Conservation (phyloP, 495 filamentous ascomycete genomes). For the Aspergillus taichungensis region DNA sequence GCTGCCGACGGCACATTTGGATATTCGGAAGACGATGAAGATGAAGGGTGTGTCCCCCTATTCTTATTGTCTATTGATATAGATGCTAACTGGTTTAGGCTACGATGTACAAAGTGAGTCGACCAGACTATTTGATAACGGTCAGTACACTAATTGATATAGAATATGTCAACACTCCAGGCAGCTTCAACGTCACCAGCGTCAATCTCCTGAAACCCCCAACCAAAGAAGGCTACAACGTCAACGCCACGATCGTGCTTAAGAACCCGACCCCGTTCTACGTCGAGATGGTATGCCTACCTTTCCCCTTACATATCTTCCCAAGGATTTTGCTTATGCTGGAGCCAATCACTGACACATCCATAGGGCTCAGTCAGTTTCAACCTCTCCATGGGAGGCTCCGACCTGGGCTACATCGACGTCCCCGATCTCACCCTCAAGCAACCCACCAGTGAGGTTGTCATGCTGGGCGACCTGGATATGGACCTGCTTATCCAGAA, state of each 20-base stretch:
- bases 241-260: constrained; percentile 22
- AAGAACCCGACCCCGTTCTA: constrained; percentile 16
- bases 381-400: constrained; percentile 18
- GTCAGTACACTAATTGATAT: not conserved
- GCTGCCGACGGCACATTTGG: constrained; percentile 19
- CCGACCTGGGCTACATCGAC: constrained; percentile 18
- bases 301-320: not conserved
- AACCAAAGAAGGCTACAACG: constrained; percentile 18
- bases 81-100: constrained; percentile 6
- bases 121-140: not conserved
- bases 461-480: constrained; percentile 15
- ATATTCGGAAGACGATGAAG: constrained; percentile 21
- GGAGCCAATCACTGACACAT: not conserved
- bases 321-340: not conserved
- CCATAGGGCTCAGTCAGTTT: constrained; percentile 20
- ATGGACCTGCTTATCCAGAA: constrained; percentile 13
- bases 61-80: not conserved
- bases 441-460: constrained; percentile 4
- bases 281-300: constrained; percentile 22
- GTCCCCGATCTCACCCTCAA: constrained; percentile 18
- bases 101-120: constrained; percentile 18
- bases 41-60: constrained; percentile 9
- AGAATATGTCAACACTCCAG: constrained; percentile 17
- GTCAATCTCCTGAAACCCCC: constrained; percentile 12
- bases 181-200: constrained; percentile 20